phyloP scores from a whole-genome alignment of 2,329 filamentous ascomycete genomes.

The Xylaria polymorpha region DNA sequence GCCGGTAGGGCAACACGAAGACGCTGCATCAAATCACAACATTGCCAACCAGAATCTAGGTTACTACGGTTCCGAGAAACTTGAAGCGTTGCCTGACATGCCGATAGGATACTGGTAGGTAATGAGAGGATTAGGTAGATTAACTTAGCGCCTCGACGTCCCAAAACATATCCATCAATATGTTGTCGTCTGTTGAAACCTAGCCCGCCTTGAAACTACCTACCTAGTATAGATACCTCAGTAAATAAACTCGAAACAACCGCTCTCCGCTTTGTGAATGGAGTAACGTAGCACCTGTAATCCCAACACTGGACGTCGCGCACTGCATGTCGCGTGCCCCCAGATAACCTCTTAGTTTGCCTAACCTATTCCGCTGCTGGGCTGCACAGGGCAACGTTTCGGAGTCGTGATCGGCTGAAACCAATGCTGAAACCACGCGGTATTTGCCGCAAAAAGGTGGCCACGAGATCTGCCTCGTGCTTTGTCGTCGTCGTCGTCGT shows the following conservation, averaged over 20 bases:
- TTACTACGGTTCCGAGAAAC: not conserved
- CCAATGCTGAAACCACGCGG: constrained; percentile 45
- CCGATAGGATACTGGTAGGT: too few relatives aligned
- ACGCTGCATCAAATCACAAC: not conserved
- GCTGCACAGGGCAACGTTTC: constrained; percentile 24
- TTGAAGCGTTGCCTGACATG: not conserved
- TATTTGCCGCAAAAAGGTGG: constrained; percentile 37
- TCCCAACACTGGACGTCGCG: constrained; percentile 4
- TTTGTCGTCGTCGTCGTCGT: constrained; percentile 1
- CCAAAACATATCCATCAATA: not conserved
- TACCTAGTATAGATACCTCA: too few relatives aligned
- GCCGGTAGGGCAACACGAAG: not conserved
- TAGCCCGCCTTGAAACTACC: not conserved
- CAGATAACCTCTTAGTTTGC: constrained; percentile 11
- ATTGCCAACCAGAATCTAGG: not conserved
- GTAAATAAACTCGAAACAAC: constrained; percentile 10
- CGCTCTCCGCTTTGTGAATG: not conserved
- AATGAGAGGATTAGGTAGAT: too few relatives aligned
- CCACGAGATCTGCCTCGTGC: constrained; percentile 26
- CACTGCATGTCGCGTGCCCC: constrained; percentile 16
- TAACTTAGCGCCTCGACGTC: not conserved
- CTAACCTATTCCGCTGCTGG: constrained; percentile 22
- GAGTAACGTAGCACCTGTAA: constrained; percentile 1
- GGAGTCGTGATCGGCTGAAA: constrained; percentile 43
- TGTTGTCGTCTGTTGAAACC: constrained; percentile 16